These are phyloP conservation scores for Camellia sinensis DNA, from an alignment of 148 eudicot species.

Conservation along the genomic window DNA sequence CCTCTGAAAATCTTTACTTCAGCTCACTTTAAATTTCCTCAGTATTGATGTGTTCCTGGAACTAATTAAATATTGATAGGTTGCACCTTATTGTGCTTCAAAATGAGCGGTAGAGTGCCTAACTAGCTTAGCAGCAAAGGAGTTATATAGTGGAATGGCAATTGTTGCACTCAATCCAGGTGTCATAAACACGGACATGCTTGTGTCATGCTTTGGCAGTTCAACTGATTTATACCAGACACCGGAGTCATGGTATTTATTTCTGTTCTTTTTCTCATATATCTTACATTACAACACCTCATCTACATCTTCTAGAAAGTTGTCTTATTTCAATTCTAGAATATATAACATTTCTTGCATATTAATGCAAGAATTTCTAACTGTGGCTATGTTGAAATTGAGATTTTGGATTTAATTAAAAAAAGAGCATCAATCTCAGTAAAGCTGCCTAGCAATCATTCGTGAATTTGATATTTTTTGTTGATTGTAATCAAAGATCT, in stretches of 20 bases:
- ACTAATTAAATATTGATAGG: slow-evolving; percentile 40
- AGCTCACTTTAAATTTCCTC: background rate
- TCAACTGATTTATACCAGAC: slow-evolving; percentile 70
- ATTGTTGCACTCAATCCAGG: slow-evolving; percentile 79
- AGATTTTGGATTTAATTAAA: background rate
- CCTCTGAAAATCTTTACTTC: background rate
- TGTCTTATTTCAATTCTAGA: background rate
- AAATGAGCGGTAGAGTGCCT: slow-evolving; percentile 98
- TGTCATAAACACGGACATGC: slow-evolving; percentile 91
- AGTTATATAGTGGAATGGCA: slow-evolving; percentile 77
- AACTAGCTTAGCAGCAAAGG: slow-evolving; percentile 80
- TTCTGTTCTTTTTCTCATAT: background rate
- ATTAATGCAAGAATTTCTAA: background rate
- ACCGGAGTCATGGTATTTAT: slow-evolving; percentile 76
- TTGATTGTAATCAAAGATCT: background rate
- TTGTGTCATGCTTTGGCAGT: slow-evolving; percentile 84
- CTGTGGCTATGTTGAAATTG: background rate
- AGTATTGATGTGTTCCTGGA: slow-evolving; percentile 1
- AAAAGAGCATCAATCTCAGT: background rate
- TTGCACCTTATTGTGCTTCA: slow-evolving; percentile 98
- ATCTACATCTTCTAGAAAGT: background rate
- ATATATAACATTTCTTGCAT: background rate
- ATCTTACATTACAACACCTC: background rate
- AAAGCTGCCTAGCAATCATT: background rate
- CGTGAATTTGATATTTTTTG: background rate